A percentile compares a stretch with the other conserved stretches of the same genome.
These are phyloP conservation scores for Volvox carteri DNA, from an alignment of 163 green algal genomes.

Conservation along the genomic window DNA sequence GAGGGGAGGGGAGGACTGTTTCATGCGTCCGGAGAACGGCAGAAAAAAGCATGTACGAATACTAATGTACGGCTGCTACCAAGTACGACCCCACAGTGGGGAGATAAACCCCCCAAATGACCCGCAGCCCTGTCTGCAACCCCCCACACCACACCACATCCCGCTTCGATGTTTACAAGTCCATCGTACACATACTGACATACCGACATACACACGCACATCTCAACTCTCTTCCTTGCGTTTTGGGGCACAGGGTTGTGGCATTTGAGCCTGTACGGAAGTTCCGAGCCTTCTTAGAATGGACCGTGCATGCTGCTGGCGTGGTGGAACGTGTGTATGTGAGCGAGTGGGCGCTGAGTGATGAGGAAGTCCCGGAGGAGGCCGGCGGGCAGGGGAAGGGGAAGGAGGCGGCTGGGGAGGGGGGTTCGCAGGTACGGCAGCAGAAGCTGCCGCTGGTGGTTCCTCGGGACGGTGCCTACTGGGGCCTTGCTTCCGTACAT, in stretches of 20 bases:
- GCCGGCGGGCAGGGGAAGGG: too few relatives aligned
- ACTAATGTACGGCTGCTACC: too few relatives aligned
- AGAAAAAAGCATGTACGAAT: too few relatives aligned
- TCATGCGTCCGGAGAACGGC: too few relatives aligned
- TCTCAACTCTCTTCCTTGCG: background rate
- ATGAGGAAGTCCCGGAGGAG: background rate
- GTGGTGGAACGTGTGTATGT: conserved; percentile 29
- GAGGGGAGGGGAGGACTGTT: too few relatives aligned
- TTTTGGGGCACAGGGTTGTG: conserved; percentile 20
- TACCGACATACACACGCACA: background rate
- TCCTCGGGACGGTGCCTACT: conserved; percentile 46
- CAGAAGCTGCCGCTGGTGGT: conserved; percentile 16
- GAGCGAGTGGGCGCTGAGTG: background rate
- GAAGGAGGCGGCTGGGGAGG: too few relatives aligned
- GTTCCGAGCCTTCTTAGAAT: conserved; percentile 48
- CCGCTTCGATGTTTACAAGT: too few relatives aligned
- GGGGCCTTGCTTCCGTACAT: conserved; percentile 42
- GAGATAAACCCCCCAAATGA: too few relatives aligned
- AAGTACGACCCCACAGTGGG: too few relatives aligned
- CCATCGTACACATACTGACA: background rate
- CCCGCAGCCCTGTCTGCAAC: too few relatives aligned
- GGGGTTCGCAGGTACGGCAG: too few relatives aligned
- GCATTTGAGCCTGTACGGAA: conserved; percentile 52
- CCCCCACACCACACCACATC: too few relatives aligned
- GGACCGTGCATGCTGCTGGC: conserved; percentile 7